phyloP scores from a whole-genome alignment of 2,329 filamentous ascomycete genomes.

The Tolypocladium tundrense region DNA sequence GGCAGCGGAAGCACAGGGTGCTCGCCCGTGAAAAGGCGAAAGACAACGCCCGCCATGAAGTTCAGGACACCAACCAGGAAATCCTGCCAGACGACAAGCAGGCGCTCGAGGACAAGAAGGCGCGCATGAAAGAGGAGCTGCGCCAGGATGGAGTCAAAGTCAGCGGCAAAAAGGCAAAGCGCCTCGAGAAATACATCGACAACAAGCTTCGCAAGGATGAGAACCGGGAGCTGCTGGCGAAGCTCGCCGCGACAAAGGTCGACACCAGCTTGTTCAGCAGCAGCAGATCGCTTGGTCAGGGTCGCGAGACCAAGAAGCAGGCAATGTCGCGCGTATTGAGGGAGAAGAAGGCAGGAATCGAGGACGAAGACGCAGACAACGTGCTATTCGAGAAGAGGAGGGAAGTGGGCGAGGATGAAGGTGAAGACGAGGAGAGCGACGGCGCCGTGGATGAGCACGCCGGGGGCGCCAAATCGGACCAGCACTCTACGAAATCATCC shows the following conservation, averaged over 20 bases:
- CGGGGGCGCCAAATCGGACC: constrained; percentile 3
- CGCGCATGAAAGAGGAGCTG: constrained; percentile 42
- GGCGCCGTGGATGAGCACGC: constrained; percentile 10
- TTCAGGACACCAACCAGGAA: constrained; percentile 25
- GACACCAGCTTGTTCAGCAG: constrained; percentile 77
- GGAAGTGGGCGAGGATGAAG: constrained; percentile 19
- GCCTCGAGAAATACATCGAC: constrained; percentile 63
- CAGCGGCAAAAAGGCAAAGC: constrained; percentile 56
- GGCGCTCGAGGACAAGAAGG: constrained; percentile 44
- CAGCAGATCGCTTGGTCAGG: constrained; percentile 64
- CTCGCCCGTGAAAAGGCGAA: constrained; percentile 50
- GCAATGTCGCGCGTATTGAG: constrained; percentile 51
- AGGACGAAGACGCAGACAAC: constrained; percentile 31
- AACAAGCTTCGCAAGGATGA: constrained; percentile 93
- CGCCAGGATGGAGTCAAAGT: constrained; percentile 41
- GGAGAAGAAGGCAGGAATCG: constrained; percentile 55
- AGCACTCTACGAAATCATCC: constrained; percentile 1
- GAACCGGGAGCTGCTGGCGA: constrained; percentile 71
- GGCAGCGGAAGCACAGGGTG: constrained; percentile 59
- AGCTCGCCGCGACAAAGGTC: constrained; percentile 66
- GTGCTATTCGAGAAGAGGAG: constrained; percentile 38
- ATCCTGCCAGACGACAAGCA: constrained; percentile 31
- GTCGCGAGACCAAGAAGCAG: constrained; percentile 61
- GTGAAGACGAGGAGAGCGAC: constrained; percentile 15
- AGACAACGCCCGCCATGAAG: constrained; percentile 30